phyloP scores from a whole-genome alignment of 768 basidiomycete species.

The Candolleomyces efflorescens region DNA sequence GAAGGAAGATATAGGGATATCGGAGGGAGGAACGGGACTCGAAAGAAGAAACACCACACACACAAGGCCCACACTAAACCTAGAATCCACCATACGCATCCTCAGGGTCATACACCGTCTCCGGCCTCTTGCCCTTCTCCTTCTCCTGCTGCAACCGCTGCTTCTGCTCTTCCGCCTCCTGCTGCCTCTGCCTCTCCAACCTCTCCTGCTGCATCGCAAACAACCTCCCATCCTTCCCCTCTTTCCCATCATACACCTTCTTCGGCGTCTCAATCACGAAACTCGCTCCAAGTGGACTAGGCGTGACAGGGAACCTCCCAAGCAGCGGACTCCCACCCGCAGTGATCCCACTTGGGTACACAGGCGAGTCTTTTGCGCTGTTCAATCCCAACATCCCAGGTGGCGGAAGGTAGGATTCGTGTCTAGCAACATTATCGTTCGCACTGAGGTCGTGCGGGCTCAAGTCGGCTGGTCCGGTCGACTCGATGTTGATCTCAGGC shows the following conservation, averaged over 20 bases:
- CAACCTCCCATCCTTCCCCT: neutral
- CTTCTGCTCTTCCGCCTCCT: neutral
- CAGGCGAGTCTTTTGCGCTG: slow-evolving; percentile 17
- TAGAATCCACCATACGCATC: slow-evolving; percentile 73
- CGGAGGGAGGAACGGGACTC: neutral
- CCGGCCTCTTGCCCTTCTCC: slow-evolving; percentile 33
- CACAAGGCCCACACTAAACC: slow-evolving; percentile 12
- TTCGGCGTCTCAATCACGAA: slow-evolving; percentile 20
- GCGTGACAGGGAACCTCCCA: slow-evolving; percentile 30
- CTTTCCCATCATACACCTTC: neutral
- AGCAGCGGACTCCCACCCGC: slow-evolving; percentile 8
- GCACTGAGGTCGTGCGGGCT: slow-evolving; percentile 10
- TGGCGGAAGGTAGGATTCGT: slow-evolving; percentile 6
- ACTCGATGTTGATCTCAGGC: slow-evolving; percentile 46
- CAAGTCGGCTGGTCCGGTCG: slow-evolving; percentile 31
- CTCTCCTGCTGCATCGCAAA: neutral
- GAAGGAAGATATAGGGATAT: neutral
- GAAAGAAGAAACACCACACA: neutral
- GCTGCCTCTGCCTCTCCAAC: neutral
- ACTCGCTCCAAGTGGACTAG: slow-evolving; percentile 37
- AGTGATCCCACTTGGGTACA: slow-evolving; percentile 11
- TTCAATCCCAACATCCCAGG: neutral
- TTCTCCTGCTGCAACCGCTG: slow-evolving; percentile 4
- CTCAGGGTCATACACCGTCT: slow-evolving; percentile 56
- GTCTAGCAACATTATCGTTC: slow-evolving; percentile 12